Evolutionary conservation across 805 yeast genomes (phyloP).

Genomic region (Metschnikowia orientalis): DNA sequence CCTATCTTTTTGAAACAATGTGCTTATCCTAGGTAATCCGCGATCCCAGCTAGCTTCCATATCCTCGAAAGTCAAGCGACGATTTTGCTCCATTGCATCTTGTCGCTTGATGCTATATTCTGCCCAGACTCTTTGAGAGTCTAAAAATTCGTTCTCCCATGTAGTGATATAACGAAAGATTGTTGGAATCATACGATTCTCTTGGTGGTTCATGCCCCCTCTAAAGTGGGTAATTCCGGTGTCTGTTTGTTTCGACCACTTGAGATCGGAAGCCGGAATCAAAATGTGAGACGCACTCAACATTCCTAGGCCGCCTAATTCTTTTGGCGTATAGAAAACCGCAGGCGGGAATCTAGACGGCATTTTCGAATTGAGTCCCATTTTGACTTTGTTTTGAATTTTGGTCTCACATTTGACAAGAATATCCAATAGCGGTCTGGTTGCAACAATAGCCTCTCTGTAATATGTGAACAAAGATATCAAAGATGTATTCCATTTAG

Average conservation of each 20-base stretch:
- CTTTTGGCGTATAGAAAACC: constrained; percentile 96
- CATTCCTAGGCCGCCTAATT: constrained; percentile 97
- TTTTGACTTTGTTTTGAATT: constrained; percentile 88
- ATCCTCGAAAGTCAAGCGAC: constrained; percentile 87
- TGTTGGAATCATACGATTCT: constrained; percentile 83
- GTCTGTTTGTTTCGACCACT: constrained; percentile 91
- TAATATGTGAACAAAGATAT: constrained; percentile 83
- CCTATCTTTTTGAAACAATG: constrained; percentile 90
- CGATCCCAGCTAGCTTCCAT: constrained; percentile 94
- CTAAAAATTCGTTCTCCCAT: constrained; percentile 95
- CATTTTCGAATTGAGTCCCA: constrained; percentile 96
- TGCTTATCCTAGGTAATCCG: constrained; percentile 94
- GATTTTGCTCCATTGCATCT: constrained; percentile 80
- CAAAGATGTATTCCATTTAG: constrained; percentile 93
- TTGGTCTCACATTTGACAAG: constrained; percentile 89
- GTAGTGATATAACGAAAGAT: constrained; percentile 87
- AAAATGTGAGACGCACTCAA: constrained; percentile 92
- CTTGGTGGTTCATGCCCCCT: constrained; percentile 84
- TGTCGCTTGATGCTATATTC: constrained; percentile 88
- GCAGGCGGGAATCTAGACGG: constrained; percentile 99
- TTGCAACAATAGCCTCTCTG: constrained; percentile 87
- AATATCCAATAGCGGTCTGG: constrained; percentile 71
- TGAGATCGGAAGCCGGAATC: constrained; percentile 87
- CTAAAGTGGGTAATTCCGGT: constrained; percentile 93
- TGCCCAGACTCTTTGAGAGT: constrained; percentile 96